Evolutionary conservation across 257 asterid species (phyloP).

Genomic region (Cordia subcordata): DNA sequence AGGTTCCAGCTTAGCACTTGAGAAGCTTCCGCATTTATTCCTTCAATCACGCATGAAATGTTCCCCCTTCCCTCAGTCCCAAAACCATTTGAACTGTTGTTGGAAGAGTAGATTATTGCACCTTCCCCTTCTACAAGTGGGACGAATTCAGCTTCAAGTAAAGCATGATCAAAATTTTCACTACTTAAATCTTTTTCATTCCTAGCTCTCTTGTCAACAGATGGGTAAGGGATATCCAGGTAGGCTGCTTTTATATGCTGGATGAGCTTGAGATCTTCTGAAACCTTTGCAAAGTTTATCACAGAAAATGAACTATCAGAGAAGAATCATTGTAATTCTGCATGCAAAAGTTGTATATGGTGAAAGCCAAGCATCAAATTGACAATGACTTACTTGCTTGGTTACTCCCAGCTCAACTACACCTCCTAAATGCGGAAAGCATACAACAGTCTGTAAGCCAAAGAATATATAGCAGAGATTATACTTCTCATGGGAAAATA

Average conservation of each 20-base stretch:
- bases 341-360: no score
- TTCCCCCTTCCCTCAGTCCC: conserved; percentile 43
- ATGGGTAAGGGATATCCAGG: conserved; percentile 36
- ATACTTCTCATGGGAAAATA: background rate
- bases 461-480: no score
- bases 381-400: conserved; percentile 47
- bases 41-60: conserved; percentile 48
- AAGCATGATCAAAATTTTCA: conserved; percentile 17
- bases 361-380: background rate
- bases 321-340: background rate
- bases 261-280: conserved; percentile 62
- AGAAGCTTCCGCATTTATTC: conserved; percentile 47
- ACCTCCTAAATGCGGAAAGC: conserved; percentile 87
- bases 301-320: background rate
- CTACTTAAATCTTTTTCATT: conserved; percentile 7
- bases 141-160: conserved; percentile 28
- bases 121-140: conserved; percentile 40
- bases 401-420: conserved; percentile 85
- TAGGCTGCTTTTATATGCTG: conserved; percentile 52
- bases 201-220: conserved; percentile 18
- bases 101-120: conserved; percentile 37
- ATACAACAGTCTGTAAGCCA: conserved; percentile 72
- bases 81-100: conserved; percentile 44
- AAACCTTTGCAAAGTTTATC: conserved; percentile 39
- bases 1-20: conserved; percentile 50